Base-by-base conservation (phyloP, 257 asterid species). In the Lithospermum erythrorhizon region DNA sequence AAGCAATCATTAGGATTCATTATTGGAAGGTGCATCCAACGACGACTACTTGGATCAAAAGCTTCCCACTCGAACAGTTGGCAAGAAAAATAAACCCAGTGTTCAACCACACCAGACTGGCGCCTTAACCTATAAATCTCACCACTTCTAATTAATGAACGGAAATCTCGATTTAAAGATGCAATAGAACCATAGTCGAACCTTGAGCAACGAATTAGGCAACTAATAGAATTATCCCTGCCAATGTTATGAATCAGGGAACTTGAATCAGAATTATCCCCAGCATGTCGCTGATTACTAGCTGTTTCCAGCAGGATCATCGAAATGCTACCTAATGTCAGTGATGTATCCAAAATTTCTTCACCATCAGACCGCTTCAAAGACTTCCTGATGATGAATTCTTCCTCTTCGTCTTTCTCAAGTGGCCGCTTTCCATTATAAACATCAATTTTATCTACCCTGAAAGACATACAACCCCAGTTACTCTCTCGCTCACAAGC, bases 51-150 rank as follows among this genome's bases (percentile, higher is more conserved):
- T 17, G 99, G 99, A 75, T 93, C 99, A 59, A 93, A 93, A 1
- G 95, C 97, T 22, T 84, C 97, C 99, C 99, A 93, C 64, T 86
- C 97, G n/a, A 80, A 94, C 65, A 83, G 70, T 68, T 84, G 94
- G 86, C 99, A 83, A 0, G 99, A 89, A 65, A 93, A 86, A 62
- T 89, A 93, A 63, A 93, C 94, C 99, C 99, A 93, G 72, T 89
- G 95, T 79, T 93, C 99, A 15, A 93, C 72, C 6, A 93, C 75
- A 15, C 82, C 84, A 15, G 59, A 60, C 47, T 63, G 61, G 55
- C 96, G 78, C 79, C 99, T 82, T 70, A 83, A 53, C 57, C 67
- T 73, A 51, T 89, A 93, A 17, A 93, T 80, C 67, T 84, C 90
- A 6, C 96, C 99, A 10, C 73, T 77, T 64, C 85, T 70, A 63